Percentiles rank a stretch among this genome's conserved stretches.
Conservation (phyloP, 768 basidiomycete genomes). For the Hypsizygus marmoreus region DNA sequence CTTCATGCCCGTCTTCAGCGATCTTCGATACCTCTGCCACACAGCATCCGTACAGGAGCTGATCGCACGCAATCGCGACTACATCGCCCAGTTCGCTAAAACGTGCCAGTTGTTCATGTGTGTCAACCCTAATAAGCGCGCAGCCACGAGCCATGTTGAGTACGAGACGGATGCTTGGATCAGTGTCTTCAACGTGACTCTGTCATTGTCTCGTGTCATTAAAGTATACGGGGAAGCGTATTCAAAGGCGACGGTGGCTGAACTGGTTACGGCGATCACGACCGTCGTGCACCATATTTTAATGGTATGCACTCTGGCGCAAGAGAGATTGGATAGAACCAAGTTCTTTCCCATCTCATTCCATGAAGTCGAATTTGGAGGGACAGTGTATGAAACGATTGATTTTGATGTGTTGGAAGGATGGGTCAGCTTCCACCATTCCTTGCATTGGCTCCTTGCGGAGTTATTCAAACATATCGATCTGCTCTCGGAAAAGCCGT, state of each 20-base stretch:
- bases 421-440: constrained; percentile 93
- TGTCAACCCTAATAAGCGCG: constrained; percentile 88
- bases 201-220: constrained; percentile 86
- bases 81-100: constrained; percentile 69
- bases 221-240: constrained; percentile 89
- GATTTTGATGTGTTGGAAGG: constrained; percentile 79
- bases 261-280: constrained; percentile 66
- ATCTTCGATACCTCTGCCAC: constrained; percentile 83
- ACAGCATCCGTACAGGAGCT: constrained; percentile 78
- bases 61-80: constrained; percentile 68
- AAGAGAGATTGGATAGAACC: constrained; percentile 63
- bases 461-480: constrained; percentile 87
- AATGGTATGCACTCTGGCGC: constrained; percentile 66
- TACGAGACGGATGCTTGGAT: constrained; percentile 98
- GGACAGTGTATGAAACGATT: constrained; percentile 58
- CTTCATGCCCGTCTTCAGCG: constrained; percentile 93
- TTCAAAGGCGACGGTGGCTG: constrained; percentile 51
- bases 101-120: constrained; percentile 92
- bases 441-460: constrained; percentile 86
- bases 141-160: constrained; percentile 82
- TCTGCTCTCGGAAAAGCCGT: constrained; percentile 54
- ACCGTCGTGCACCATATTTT: constrained; percentile 74
- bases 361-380: constrained; percentile 70
- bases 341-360: constrained; percentile 66
- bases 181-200: constrained; percentile 92